A percentile compares a stretch with the other conserved stretches of the same genome.
Evolutionary conservation across 75 land plant species (phyloP).

Genomic region (Selaginella tamariscina): DNA sequence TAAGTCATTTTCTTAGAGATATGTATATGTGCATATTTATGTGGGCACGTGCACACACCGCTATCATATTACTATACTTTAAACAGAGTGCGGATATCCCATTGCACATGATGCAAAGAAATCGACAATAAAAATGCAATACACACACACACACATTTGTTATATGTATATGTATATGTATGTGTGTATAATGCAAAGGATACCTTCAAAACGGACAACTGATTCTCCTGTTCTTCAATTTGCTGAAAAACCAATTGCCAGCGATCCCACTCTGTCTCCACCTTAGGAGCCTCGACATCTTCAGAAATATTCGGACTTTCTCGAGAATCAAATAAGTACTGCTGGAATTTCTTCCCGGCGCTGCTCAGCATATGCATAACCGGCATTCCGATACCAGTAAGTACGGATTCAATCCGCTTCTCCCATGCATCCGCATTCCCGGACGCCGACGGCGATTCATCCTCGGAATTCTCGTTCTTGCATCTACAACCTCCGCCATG

Average conservation of each 20-base stretch:
- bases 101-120: no score
- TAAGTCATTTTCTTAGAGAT: no score
- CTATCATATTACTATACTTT: no score
- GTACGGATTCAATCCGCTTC: neutral
- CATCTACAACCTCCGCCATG: neutral
- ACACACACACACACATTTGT: no score
- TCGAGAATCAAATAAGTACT: neutral
- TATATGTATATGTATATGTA: no score
- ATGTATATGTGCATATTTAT: no score
- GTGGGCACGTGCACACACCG: no score
- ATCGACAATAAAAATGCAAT: neutral
- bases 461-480: neutral
- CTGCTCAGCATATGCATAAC: neutral
- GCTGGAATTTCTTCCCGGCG: neutral
- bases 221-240: slow-evolving; percentile 60
- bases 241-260: slow-evolving; percentile 73
- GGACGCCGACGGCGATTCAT: neutral
- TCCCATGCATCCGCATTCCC: slow-evolving; percentile 1
- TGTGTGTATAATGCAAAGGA: no score
- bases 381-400: neutral
- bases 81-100: no score
- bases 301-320: neutral
- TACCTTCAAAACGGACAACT: slow-evolving; percentile 59
- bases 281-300: neutral
- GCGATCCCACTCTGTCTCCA: slow-evolving; percentile 61